These are phyloP conservation scores for Rhododendron mucronatum DNA, from an alignment of 148 eudicot species.

Conservation along the genomic window DNA sequence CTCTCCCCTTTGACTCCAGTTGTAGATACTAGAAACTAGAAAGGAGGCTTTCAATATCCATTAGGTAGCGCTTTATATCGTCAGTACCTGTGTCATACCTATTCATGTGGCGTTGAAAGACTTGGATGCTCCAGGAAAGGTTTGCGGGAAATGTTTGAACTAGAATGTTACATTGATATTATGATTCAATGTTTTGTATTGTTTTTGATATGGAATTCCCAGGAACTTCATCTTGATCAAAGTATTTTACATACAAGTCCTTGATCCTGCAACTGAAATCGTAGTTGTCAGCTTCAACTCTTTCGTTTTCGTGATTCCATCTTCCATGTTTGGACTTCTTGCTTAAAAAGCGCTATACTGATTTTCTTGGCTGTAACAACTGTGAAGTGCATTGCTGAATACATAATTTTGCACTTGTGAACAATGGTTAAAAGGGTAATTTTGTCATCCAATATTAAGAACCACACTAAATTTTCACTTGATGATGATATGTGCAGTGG, in stretches of 20 bases:
- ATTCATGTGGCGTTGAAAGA: not conserved
- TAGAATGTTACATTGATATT: not conserved
- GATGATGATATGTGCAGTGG: constrained; percentile 7
- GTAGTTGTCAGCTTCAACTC: not conserved
- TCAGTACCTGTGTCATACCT: not conserved
- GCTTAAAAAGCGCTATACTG: not conserved
- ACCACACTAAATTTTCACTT: not conserved
- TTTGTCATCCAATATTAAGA: not conserved
- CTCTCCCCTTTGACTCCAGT: not conserved
- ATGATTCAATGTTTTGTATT: not conserved
- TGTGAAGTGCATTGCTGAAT: not conserved
- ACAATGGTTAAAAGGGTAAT: not conserved
- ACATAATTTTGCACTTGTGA: not conserved
- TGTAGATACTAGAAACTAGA: not conserved
- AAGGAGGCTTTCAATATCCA: not conserved
- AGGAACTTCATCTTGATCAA: not conserved
- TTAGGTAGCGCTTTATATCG: not conserved
- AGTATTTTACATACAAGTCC: not conserved
- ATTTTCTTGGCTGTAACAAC: not conserved
- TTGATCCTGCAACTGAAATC: not conserved
- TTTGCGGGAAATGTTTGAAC: not conserved
- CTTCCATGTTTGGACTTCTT: not conserved
- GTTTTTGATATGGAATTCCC: not conserved
- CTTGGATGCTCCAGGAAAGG: not conserved
- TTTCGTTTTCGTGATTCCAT: not conserved